Percentiles rank a stretch among this genome's conserved stretches.
Conservation (phyloP, 1,284 basidiomycete genomes). For the Phaffia rhodozyma region DNA sequence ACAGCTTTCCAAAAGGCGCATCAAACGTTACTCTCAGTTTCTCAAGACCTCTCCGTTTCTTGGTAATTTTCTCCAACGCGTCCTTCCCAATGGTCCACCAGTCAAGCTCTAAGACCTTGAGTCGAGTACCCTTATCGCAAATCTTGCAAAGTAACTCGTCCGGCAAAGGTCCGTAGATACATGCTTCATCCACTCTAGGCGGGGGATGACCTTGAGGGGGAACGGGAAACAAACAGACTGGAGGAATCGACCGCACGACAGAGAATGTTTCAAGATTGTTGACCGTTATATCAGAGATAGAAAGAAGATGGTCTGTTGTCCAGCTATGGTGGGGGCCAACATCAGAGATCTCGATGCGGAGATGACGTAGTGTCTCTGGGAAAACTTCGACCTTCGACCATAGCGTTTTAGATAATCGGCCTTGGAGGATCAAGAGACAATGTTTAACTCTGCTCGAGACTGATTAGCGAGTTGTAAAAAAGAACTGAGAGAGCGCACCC, state of each 20-base stretch:
- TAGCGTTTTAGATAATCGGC: conserved; percentile 7
- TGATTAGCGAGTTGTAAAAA: not conserved
- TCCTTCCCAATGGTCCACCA: conserved; percentile 6
- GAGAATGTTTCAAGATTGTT: conserved; percentile 1
- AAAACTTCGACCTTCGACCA: conserved; percentile 11
- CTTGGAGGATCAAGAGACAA: not conserved
- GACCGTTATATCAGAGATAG: not conserved
- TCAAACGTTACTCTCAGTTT: conserved; percentile 10
- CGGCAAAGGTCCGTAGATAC: conserved; percentile 2
- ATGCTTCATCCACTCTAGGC: conserved; percentile 4
- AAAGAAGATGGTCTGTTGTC: conserved; percentile 9
- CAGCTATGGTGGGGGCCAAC: conserved; percentile 17
- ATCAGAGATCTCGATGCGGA: conserved; percentile 12
- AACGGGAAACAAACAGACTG: conserved; percentile 10
- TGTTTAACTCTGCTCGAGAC: not conserved
- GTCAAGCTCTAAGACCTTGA: conserved; percentile 13
- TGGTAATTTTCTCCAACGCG: not conserved
- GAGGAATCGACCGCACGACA: conserved; percentile 9
- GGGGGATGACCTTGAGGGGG: conserved; percentile 4
- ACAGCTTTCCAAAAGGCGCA: conserved; percentile 15
- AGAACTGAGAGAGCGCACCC: not conserved
- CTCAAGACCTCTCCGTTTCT: conserved; percentile 1
- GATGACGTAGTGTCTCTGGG: conserved; percentile 9
- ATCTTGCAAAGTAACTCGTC: not conserved
- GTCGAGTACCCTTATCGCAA: not conserved